Percentiles rank a stretch among this genome's conserved stretches.
phyloP scores from a whole-genome alignment of 1,284 basidiomycete species.

The Meira miltonrushii region DNA sequence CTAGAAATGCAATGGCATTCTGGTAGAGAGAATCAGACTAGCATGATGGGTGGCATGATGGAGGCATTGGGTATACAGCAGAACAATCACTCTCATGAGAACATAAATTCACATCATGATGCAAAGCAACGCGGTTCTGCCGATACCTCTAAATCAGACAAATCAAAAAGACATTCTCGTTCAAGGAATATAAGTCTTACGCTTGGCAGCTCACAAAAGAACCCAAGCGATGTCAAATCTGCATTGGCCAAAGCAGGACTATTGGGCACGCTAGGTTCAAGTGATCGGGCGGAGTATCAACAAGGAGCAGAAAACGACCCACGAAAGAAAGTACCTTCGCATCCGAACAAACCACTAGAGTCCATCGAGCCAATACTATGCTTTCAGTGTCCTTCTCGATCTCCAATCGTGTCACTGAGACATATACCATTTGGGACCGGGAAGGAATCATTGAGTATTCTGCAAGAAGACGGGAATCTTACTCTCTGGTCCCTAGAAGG shows the following conservation, averaged over 20 bases:
- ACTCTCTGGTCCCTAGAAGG: constrained; percentile 24
- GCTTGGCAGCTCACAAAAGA: background rate
- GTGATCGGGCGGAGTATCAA: no score
- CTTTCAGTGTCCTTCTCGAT: background rate
- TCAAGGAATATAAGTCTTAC: constrained; percentile 3
- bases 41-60: constrained; percentile 4
- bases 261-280: no score
- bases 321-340: no score
- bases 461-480: constrained; percentile 25
- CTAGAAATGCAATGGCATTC: constrained; percentile 8
- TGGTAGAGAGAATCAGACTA: constrained; percentile 1
- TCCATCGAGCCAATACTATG: background rate
- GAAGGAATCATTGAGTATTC: constrained; percentile 13
- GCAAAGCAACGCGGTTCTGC: no score
- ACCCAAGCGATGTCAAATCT: no score
- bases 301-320: no score
- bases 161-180: no score
- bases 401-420: background rate
- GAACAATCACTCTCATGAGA: background rate
- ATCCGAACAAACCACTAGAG: background rate
- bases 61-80: constrained; percentile 2
- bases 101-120: background rate
- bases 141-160: no score
- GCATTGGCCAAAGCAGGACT: no score
- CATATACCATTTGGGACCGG: background rate